Evolutionary conservation across 2,329 filamentous ascomycete genomes (phyloP).

Genomic region (Aspergillus cejpii): DNA sequence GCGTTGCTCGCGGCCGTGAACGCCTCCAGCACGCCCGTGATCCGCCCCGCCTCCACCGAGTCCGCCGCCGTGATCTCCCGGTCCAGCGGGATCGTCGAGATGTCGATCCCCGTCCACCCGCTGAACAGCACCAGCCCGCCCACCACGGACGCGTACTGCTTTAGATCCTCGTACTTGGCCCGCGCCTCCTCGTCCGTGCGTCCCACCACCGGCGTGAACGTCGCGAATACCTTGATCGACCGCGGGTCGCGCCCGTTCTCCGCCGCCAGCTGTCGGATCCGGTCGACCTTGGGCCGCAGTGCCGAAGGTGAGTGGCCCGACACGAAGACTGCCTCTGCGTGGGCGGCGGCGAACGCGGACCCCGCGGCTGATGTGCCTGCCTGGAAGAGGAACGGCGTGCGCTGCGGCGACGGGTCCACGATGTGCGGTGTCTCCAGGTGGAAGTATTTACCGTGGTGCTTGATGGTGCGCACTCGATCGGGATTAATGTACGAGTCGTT

Average conservation of each 20-base stretch:
- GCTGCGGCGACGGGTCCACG: slow-evolving; percentile 51
- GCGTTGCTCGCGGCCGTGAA: slow-evolving; percentile 47
- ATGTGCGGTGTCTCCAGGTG: slow-evolving; percentile 44
- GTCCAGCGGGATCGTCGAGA: slow-evolving; percentile 52
- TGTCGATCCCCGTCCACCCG: slow-evolving; percentile 56
- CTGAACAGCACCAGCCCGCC: slow-evolving; percentile 52
- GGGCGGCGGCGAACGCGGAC: slow-evolving; percentile 50
- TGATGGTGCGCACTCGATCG: slow-evolving; percentile 53
- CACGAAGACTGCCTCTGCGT: slow-evolving; percentile 57
- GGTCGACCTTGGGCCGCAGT: slow-evolving; percentile 47
- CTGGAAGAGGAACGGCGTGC: slow-evolving; percentile 54
- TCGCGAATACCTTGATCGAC: slow-evolving; percentile 52
- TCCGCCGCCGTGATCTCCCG: slow-evolving; percentile 51
- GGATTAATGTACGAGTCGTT: slow-evolving; percentile 55
- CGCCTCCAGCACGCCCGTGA: slow-evolving; percentile 46
- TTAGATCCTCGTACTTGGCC: slow-evolving; percentile 47
- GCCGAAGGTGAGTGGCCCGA: slow-evolving; percentile 48
- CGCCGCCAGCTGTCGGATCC: slow-evolving; percentile 48
- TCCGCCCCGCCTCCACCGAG: slow-evolving; percentile 48
- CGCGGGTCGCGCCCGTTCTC: slow-evolving; percentile 50
- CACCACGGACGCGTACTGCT: slow-evolving; percentile 49
- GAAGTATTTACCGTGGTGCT: slow-evolving; percentile 54
- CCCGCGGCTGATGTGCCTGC: slow-evolving; percentile 55
- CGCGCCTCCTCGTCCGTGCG: slow-evolving; percentile 49
- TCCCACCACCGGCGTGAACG: slow-evolving; percentile 47